These are phyloP conservation scores for Elongisporangium undulatum DNA, from an alignment of 352 stramenopile genomes.

Conservation along the genomic window DNA sequence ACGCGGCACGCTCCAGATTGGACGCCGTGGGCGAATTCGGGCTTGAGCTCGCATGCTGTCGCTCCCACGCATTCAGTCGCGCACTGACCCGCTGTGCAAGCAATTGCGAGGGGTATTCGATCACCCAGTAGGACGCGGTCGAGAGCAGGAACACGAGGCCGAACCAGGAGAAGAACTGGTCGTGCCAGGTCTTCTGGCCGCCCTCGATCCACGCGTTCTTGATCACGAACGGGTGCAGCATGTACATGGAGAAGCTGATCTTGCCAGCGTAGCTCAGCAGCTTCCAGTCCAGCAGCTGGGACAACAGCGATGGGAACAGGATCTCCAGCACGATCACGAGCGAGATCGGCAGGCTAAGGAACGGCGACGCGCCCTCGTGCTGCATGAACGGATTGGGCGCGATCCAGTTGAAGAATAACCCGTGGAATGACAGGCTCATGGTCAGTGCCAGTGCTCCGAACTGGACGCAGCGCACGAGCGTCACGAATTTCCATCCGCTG, in stretches of 20 bases:
- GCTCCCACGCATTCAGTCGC: slow-evolving; percentile 1
- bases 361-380: slow-evolving; percentile 21
- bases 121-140: slow-evolving; percentile 25
- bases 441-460: slow-evolving; percentile 14
- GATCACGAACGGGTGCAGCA: slow-evolving; percentile 38
- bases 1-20: neutral
- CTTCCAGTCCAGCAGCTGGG: slow-evolving; percentile 32
- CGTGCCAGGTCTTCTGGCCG: slow-evolving; percentile 24
- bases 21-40: neutral
- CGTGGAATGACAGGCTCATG: slow-evolving; percentile 27
- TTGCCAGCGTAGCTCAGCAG: slow-evolving; percentile 36
- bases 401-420: slow-evolving; percentile 38
- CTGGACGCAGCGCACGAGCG: slow-evolving; percentile 17
- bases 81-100: slow-evolving; percentile 13
- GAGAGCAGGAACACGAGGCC: slow-evolving; percentile 22
- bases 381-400: slow-evolving; percentile 10
- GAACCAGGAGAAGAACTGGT: slow-evolving; percentile 26
- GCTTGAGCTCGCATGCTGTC: neutral
- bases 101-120: slow-evolving; percentile 20
- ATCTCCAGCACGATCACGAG: slow-evolving; percentile 34
- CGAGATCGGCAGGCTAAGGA: slow-evolving; percentile 24
- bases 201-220: slow-evolving; percentile 18
- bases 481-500: slow-evolving; percentile 9
- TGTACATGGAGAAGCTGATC: slow-evolving; percentile 44
- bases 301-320: slow-evolving; percentile 24